Evolutionary conservation across 176 grass and related monocot genomes (phyloP).

Genomic region (Alloteropsis semialata): DNA sequence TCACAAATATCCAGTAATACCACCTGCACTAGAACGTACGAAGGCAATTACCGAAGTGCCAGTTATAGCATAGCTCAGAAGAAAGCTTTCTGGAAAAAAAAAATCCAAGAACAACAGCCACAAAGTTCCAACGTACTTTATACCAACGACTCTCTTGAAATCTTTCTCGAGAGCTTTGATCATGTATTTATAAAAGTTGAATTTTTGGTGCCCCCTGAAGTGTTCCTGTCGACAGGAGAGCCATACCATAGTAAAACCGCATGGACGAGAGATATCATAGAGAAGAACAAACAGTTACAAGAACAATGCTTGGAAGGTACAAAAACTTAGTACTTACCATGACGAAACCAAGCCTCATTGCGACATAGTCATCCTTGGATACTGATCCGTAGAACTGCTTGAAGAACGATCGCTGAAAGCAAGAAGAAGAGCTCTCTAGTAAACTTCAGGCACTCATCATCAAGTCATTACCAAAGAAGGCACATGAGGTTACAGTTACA

Average conservation of each 20-base stretch:
- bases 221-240: slow-evolving; percentile 42
- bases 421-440: not conserved
- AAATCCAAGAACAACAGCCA: too few species aligned
- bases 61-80: not conserved
- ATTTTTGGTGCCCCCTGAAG: slow-evolving; percentile 53
- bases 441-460: not conserved
- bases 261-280: not conserved
- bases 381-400: slow-evolving; percentile 89
- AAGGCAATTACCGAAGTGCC: not conserved
- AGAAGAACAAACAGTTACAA: not conserved
- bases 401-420: slow-evolving; percentile 72
- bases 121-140: slow-evolving; percentile 56
- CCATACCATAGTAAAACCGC: not conserved
- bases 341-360: slow-evolving; percentile 82
- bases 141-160: slow-evolving; percentile 76
- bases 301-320: not conserved
- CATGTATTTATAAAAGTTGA: slow-evolving; percentile 86
- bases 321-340: slow-evolving; percentile 43
- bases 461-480: not conserved
- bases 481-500: not conserved
- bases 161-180: slow-evolving; percentile 81
- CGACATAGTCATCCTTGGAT: slow-evolving; percentile 57
- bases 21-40: slow-evolving; percentile 43
- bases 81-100: not conserved
- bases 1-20: slow-evolving; percentile 86